Percentiles rank a stretch among this genome's conserved stretches.
Evolutionary conservation across 2,329 filamentous ascomycete species (phyloP).

Genomic region (Dryadomyces quercivorus): DNA sequence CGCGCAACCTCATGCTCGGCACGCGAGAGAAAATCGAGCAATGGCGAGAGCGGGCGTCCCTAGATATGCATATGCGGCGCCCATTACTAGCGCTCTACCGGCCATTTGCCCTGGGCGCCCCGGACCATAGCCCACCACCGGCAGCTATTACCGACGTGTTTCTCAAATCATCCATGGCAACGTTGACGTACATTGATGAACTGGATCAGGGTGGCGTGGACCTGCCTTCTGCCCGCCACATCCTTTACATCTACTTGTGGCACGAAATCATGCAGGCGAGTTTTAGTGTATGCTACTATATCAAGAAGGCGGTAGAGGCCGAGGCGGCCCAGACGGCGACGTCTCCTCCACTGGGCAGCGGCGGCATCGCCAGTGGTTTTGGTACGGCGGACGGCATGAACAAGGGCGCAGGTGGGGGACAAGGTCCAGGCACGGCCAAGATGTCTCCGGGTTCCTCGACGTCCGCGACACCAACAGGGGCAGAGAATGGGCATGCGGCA

Average conservation of each 20-base stretch:
- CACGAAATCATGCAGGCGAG: constrained; percentile 43
- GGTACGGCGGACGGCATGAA: not conserved
- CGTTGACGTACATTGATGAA: constrained; percentile 43
- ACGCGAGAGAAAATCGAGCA: constrained; percentile 30
- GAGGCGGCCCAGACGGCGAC: constrained; percentile 1
- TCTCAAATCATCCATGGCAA: constrained; percentile 40
- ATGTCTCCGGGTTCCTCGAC: not conserved
- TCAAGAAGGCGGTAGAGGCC: constrained; percentile 23
- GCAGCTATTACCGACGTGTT: constrained; percentile 34
- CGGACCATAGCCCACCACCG: constrained; percentile 33
- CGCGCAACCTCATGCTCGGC: constrained; percentile 29
- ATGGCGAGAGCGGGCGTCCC: constrained; percentile 15
- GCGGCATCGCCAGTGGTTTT: not conserved
- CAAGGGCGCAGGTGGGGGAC: not conserved
- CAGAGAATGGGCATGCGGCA: not conserved
- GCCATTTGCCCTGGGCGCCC: constrained; percentile 39
- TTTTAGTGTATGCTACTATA: constrained; percentile 43
- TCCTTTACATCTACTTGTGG: constrained; percentile 40
- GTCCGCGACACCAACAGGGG: not conserved
- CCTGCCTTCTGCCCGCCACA: constrained; percentile 35
- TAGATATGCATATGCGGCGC: constrained; percentile 42
- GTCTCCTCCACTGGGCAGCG: not conserved
- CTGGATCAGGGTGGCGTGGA: constrained; percentile 33
- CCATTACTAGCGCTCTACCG: constrained; percentile 41
- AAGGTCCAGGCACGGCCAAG: not conserved